Percentiles rank a stretch among this genome's conserved stretches.
These are phyloP conservation scores for Pelargonium citronellum DNA, from an alignment of 441 rosid species.

Conservation along the genomic window DNA sequence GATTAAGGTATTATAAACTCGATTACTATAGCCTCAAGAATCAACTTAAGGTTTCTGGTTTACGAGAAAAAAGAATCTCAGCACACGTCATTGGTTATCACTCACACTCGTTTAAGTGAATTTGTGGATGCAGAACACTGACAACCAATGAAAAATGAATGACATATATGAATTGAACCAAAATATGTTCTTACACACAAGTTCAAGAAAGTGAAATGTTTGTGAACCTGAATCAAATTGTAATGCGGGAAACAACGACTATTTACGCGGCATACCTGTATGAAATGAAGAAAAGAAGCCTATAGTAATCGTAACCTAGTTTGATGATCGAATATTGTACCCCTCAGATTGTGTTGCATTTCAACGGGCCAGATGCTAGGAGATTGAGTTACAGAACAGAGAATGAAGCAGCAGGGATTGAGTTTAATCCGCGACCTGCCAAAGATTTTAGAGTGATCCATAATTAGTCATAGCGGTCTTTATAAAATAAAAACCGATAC, in stretches of 20 bases:
- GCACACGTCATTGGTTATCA: too few species aligned
- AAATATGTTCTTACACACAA: slow-evolving; percentile 9
- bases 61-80: too few species aligned
- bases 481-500: not conserved
- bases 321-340: slow-evolving; percentile 3
- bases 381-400: slow-evolving; percentile 15
- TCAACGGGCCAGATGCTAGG: slow-evolving; percentile 1
- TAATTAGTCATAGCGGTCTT: not conserved
- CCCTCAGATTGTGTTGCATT: not conserved
- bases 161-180: not conserved
- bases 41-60: too few species aligned
- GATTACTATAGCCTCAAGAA: too few species aligned
- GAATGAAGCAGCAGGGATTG: slow-evolving; percentile 8
- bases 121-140: not conserved
- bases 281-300: slow-evolving; percentile 4
- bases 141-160: not conserved
- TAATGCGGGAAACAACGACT: slow-evolving; percentile 13
- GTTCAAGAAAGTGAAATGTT: slow-evolving; percentile 17
- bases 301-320: slow-evolving; percentile 8
- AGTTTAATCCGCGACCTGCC: slow-evolving; percentile 20
- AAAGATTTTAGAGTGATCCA: not conserved
- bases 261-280: slow-evolving; percentile 24
- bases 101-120: not conserved
- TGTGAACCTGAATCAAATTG: slow-evolving; percentile 10
- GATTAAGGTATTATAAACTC: too few species aligned